Evolutionary conservation across 78 protist genomes (phyloP).

Genomic region (Cavenderia fasciculata): DNA sequence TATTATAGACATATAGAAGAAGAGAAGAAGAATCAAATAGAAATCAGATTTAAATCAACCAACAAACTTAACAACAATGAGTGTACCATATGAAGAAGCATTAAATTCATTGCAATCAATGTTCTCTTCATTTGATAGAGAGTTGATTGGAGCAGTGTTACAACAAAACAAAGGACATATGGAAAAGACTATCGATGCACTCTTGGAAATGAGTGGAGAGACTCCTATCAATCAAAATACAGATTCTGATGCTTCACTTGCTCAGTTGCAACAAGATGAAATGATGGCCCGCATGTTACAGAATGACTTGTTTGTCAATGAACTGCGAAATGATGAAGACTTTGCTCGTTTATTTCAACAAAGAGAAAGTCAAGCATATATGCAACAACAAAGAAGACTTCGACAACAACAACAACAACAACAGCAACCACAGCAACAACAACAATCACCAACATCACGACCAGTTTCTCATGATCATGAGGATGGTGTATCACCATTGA

Average conservation of each 20-base stretch:
- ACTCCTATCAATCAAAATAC: slow-evolving; percentile 47
- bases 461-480: neutral
- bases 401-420: slow-evolving; percentile 5
- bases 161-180: slow-evolving; percentile 67
- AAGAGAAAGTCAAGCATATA: neutral
- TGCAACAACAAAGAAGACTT: neutral
- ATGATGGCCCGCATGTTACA: slow-evolving; percentile 63
- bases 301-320: slow-evolving; percentile 53
- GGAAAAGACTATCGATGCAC: slow-evolving; percentile 72
- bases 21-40: too few relatives aligned
- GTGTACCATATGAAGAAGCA: slow-evolving; percentile 69
- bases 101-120: slow-evolving; percentile 22
- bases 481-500: neutral
- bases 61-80: slow-evolving; percentile 39
- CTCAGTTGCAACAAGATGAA: slow-evolving; percentile 68
- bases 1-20: too few relatives aligned
- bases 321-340: slow-evolving; percentile 25
- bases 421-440: neutral
- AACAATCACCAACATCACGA: neutral
- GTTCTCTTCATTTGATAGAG: slow-evolving; percentile 57
- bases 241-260: slow-evolving; percentile 29
- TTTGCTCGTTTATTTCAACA: slow-evolving; percentile 12
- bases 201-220: slow-evolving; percentile 77
- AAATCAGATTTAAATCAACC: too few relatives aligned
- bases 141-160: slow-evolving; percentile 30